Conservation (phyloP, 176 grass and related monocot species). For the Avena insularis region DNA sequence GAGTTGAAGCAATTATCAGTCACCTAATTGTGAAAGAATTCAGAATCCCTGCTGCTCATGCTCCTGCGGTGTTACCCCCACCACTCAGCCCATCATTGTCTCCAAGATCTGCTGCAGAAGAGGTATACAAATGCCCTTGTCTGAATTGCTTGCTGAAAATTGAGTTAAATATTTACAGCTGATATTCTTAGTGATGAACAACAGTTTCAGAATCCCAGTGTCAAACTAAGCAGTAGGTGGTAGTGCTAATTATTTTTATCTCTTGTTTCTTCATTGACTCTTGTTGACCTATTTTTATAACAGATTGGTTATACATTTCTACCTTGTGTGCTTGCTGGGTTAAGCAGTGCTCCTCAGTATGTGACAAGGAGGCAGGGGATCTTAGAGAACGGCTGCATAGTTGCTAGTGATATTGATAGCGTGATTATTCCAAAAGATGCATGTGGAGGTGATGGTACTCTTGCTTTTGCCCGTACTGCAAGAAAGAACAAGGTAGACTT, state of each 20-base stretch:
- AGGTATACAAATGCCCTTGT: conserved; percentile 54
- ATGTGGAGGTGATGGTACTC: conserved; percentile 79
- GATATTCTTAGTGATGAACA: conserved; percentile 32
- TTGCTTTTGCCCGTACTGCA: conserved; percentile 72
- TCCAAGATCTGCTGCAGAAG: conserved; percentile 91
- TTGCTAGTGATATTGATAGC: conserved; percentile 81
- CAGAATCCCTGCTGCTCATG: conserved; percentile 91
- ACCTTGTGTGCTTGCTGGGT: conserved; percentile 83
- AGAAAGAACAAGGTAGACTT: conserved; percentile 67
- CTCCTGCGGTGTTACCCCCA: conserved; percentile 68
- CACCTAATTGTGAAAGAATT: conserved; percentile 94
- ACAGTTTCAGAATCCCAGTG: background rate
- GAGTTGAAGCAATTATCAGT: conserved; percentile 91
- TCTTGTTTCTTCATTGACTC: background rate
- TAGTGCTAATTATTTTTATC: background rate
- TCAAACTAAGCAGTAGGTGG: background rate
- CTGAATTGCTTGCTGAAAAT: background rate
- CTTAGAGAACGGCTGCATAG: conserved; percentile 52
- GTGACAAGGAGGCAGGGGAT: conserved; percentile 48
- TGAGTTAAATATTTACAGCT: conserved; percentile 17
- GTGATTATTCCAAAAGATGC: conserved; percentile 81
- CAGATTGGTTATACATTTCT: conserved; percentile 97
- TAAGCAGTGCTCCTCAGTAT: conserved; percentile 90
- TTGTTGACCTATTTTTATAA: conserved; percentile 27
- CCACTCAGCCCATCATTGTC: conserved; percentile 63